Conservation (phyloP, 2,329 filamentous ascomycete species). For the Fusarium kyushuense region DNA sequence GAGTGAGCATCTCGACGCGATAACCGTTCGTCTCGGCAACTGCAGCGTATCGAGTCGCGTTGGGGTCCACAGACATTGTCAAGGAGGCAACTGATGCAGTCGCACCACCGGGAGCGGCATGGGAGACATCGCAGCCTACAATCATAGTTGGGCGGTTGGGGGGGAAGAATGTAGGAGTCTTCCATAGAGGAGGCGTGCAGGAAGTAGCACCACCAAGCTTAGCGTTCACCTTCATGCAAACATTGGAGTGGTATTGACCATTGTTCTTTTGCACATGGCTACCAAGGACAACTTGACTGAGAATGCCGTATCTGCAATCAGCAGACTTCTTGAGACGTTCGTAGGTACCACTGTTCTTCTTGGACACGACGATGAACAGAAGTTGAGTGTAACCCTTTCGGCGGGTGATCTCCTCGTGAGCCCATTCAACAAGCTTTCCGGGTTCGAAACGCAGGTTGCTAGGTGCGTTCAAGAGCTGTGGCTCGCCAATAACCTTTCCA, state of each 20-base stretch:
- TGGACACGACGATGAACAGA: conserved; percentile 80
- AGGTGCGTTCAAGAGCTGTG: conserved; percentile 53
- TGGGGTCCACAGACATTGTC: conserved; percentile 80
- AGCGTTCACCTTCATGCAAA: conserved; percentile 95
- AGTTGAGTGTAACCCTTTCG: conserved; percentile 74
- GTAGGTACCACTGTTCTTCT: conserved; percentile 79
- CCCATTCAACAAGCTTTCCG: conserved; percentile 63
- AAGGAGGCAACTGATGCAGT: conserved; percentile 86
- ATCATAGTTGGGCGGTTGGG: conserved; percentile 75
- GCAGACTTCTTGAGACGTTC: conserved; percentile 88
- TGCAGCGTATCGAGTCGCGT: conserved; percentile 81
- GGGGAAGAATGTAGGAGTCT: conserved; percentile 52
- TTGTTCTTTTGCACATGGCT: conserved; percentile 76
- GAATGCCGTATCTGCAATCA: conserved; percentile 85
- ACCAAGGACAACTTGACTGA: conserved; percentile 84
- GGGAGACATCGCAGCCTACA: conserved; percentile 91
- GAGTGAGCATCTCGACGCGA: conserved; percentile 81
- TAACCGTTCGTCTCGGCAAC: conserved; percentile 85
- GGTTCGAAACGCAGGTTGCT: conserved; percentile 54
- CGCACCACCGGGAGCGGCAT: conserved; percentile 75
- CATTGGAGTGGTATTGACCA: conserved; percentile 90
- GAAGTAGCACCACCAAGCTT: conserved; percentile 90
- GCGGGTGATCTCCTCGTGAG: conserved; percentile 64
- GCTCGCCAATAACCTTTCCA: conserved; percentile 55
- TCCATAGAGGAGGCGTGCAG: conserved; percentile 54